Base-by-base conservation (phyloP, 2,329 filamentous ascomycete genomes). In the Diaporthe humulicola region DNA sequence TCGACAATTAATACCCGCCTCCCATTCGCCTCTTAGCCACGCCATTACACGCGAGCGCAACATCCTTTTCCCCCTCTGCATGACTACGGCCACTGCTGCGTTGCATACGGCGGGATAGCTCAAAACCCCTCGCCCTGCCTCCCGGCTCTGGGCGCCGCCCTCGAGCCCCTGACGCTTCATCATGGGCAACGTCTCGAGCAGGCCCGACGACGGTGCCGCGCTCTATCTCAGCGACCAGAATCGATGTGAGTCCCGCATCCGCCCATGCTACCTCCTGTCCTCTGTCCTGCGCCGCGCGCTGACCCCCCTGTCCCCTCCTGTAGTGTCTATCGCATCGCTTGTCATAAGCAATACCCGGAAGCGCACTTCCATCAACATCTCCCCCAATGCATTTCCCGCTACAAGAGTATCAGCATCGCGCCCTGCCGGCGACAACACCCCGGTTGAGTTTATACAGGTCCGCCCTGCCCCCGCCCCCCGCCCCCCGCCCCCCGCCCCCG, bases 111-210 rank as follows among this genome's bases (percentile, higher is more conserved):
- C 70, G 19, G 19, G 7, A 45, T 48, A 70, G 64, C 45, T 64
- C n/a, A 36, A 50, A 61, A 25, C 48, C 74, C 36, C 75, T 45
- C 52, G 60, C 61, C 72, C 72, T 76, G 69, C 70, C 64, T 74
- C 72, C 74, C 76, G 71, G 71, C 57, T 64, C 48, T 70, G 77
- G 81, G 80, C 80, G 77, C 66, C 78, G 79, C 78, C 75, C 66
- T 70, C 77, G 76, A 76, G 64, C 77, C 78, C 78, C 77, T 77
- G 67, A 77, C 78, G 74, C 77, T 76, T 84, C 86, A 90, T 85
- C 84, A 99, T 99, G 97, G 97, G 97, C 82, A 95, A 94, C 87
- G 93, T 98, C 85, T 93, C 92, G 84, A 98, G 96, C 88, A 94
- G 92, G 85, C 92, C 93, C 81, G 96, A 98, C 80, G 96, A 98